Conservation (phyloP, 306 rosid species). For the Sophora flavescens region DNA sequence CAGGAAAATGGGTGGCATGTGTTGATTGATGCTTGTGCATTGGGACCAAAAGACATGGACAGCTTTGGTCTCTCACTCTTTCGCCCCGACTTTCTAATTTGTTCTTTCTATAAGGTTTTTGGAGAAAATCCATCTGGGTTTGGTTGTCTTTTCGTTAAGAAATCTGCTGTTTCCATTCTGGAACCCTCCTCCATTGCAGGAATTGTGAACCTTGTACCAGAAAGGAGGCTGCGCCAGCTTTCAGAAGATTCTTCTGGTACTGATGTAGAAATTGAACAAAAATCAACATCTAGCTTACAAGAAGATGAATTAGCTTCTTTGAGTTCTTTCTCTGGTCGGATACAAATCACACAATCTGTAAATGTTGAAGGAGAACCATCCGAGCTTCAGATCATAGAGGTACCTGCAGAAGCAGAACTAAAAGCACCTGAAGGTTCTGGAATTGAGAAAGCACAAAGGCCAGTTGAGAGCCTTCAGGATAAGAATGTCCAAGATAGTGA, state of each 20-base stretch:
- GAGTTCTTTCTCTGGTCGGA: slow-evolving; percentile 79
- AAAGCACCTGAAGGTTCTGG: slow-evolving; percentile 51
- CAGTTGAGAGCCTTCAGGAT: slow-evolving; percentile 43
- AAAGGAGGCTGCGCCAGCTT: slow-evolving; percentile 51
- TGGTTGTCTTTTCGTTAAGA: slow-evolving; percentile 93
- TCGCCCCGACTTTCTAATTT: slow-evolving; percentile 85
- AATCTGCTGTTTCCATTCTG: slow-evolving; percentile 67
- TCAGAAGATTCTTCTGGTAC: slow-evolving; percentile 65
- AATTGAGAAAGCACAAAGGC: slow-evolving; percentile 43
- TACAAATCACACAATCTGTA: slow-evolving; percentile 40
- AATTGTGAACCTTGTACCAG: slow-evolving; percentile 82
- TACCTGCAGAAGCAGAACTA: slow-evolving; percentile 34
- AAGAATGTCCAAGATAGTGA: slow-evolving; percentile 24
- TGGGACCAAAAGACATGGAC: slow-evolving; percentile 95
- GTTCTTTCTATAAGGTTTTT: slow-evolving; percentile 88
- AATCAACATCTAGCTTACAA: slow-evolving; percentile 50
- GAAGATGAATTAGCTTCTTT: slow-evolving; percentile 58
- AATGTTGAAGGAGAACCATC: slow-evolving; percentile 51
- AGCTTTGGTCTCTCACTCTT: slow-evolving; percentile 88
- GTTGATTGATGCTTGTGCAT: slow-evolving; percentile 86
- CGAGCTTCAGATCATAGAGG: slow-evolving; percentile 38
- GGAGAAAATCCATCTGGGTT: slow-evolving; percentile 95
- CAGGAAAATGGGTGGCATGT: slow-evolving; percentile 96
- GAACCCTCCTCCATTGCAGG: slow-evolving; percentile 73
- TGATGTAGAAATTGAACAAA: slow-evolving; percentile 55